Evolutionary conservation across 768 basidiomycete genomes (phyloP).

Genomic region (Rubroboletus satanas): DNA sequence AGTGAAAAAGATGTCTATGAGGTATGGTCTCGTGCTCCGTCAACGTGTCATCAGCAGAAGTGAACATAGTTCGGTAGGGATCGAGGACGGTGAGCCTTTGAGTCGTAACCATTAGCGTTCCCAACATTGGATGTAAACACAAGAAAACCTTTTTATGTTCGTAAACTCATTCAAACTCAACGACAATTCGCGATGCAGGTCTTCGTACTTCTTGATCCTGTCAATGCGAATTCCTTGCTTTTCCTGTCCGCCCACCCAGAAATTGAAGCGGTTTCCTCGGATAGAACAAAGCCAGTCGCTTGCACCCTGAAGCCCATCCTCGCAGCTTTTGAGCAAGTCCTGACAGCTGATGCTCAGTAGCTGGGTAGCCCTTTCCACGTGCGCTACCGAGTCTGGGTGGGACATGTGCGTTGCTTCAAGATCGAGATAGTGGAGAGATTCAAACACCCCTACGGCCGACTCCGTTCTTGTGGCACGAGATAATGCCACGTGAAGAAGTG

Average conservation of each 20-base stretch:
- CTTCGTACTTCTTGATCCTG: slow-evolving; percentile 36
- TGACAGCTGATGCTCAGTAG: slow-evolving; percentile 52
- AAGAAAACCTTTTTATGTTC: slow-evolving; percentile 45
- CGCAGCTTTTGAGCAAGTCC: slow-evolving; percentile 46
- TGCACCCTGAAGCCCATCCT: slow-evolving; percentile 37
- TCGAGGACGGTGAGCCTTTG: slow-evolving; percentile 48
- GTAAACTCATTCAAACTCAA: slow-evolving; percentile 44
- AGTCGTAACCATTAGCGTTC: slow-evolving; percentile 14
- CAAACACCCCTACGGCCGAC: slow-evolving; percentile 67
- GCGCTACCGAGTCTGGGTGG: slow-evolving; percentile 45
- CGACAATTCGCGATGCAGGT: slow-evolving; percentile 35
- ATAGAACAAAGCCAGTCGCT: slow-evolving; percentile 50
- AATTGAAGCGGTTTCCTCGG: slow-evolving; percentile 33
- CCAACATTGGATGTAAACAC: not conserved
- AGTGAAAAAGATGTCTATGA: slow-evolving; percentile 70
- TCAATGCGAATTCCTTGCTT: slow-evolving; percentile 31
- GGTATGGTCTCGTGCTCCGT: slow-evolving; percentile 44
- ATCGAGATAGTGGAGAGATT: slow-evolving; percentile 66
- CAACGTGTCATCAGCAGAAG: slow-evolving; percentile 29
- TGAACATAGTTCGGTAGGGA: slow-evolving; percentile 55
- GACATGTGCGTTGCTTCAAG: slow-evolving; percentile 53
- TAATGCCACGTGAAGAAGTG: slow-evolving; percentile 38
- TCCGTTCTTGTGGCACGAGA: slow-evolving; percentile 37
- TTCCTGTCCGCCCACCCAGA: slow-evolving; percentile 35
- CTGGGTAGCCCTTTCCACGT: slow-evolving; percentile 40